Base-by-base conservation (phyloP, 2,329 filamentous ascomycete genomes). In the Diaporthe vaccinii region DNA sequence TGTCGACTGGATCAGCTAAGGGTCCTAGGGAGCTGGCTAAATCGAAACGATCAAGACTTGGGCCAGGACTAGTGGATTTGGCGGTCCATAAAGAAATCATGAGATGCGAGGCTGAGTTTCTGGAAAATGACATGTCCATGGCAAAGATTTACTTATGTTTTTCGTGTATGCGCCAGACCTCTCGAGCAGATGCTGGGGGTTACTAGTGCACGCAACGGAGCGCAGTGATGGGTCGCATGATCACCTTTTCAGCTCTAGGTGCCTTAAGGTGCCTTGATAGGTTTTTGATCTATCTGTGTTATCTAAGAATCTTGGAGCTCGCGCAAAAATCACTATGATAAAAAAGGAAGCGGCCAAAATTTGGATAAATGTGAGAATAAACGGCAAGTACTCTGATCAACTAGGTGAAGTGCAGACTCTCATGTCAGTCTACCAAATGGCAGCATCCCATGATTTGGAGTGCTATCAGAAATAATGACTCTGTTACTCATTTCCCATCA, bases 401-500 rank as follows among this genome's bases (percentile, higher is more conserved):
- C 15, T 44, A 20, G 9, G 17, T 1, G 25, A 44, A 5, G 25
- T 15, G 4, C n/a, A 44, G n/a, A 62, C 39, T 17, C 14, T 28
- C 59, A 20, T 44, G 15, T 22, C 14, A 10, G 36, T 17, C 12
- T 34, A 12, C 4, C 25, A 31, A 36, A 34, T 67, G 31, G 12
- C 6, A 25, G 17, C 22, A 17, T 25, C 4, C 6, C 9, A 15
- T 15, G 14, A 7, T 9, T 28, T 51, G 3, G 20, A 17, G 22
- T 25, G 14, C 46, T 31, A 8, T 31, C 14, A 1, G 22, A 15
- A 34, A 8, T 15, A 8, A 25, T 14, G 15, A 8, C 25, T 7
- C 65, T 76, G 81, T 89, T 89, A 85, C 81, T 92, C 90, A 71
- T 88, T 44, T 82, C 1, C 90, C 91, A 78, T 93, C 89, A 79